phyloP scores from a whole-genome alignment of 2,329 filamentous ascomycete genomes.

The Aphanoascus verrucosus region DNA sequence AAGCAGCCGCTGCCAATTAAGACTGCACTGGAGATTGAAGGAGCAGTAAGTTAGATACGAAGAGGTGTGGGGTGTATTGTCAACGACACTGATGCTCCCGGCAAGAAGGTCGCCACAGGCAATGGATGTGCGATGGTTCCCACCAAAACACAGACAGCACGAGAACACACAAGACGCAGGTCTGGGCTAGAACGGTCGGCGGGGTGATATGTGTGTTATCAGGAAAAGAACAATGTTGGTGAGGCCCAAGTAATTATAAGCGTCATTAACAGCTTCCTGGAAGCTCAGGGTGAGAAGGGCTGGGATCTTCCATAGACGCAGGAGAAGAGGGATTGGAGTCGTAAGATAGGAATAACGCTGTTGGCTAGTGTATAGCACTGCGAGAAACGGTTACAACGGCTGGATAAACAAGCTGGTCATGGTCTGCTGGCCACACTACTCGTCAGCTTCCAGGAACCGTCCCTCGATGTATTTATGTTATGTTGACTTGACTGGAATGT shows the following conservation, averaged over 20 bases:
- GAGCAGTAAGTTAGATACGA: not conserved
- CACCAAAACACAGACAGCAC: not conserved
- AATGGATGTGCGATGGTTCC: not conserved
- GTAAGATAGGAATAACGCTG: not conserved
- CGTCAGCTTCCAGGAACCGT: not conserved
- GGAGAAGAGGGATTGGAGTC: not conserved
- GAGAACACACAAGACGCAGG: not conserved
- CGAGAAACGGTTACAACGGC: not conserved
- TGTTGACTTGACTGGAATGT: not conserved
- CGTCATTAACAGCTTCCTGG: not conserved
- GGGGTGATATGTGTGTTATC: not conserved
- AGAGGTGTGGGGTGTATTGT: not conserved
- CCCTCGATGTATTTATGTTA: not conserved
- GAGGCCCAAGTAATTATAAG: not conserved
- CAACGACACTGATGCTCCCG: not conserved
- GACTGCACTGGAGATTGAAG: not conserved
- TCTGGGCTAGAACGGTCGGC: not conserved
- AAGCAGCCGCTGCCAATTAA: not conserved
- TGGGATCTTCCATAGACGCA: conserved; percentile 2
- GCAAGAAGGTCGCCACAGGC: not conserved
- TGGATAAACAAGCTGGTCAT: not conserved
- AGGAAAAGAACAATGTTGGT: not conserved
- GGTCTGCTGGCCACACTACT: not conserved
- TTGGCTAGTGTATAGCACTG: not conserved
- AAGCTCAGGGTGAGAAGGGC: conserved; percentile 4